Evolutionary conservation across 768 basidiomycete genomes (phyloP), one percentile per base, ranked within the genome.

Genomic region (Ramaria rubella): DNA sequence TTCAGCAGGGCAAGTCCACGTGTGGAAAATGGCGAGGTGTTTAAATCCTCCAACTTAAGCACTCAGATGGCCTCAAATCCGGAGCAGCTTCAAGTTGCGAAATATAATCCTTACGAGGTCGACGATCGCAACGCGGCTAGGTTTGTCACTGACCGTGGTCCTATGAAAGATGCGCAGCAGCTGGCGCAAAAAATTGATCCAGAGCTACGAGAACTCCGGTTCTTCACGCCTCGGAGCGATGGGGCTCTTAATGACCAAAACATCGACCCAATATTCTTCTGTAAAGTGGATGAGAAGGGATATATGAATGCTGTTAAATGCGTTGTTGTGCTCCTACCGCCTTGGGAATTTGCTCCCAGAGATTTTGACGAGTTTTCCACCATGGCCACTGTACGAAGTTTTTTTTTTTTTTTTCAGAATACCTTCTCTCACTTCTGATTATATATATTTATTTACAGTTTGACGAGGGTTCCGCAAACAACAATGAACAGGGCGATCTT

Each of bases 51-150:
- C 12, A 30, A 46, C 21, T 14, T 56, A 14, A 17, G 44, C 4
- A 17, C 30, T 24, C 31, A 44, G 15, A 14, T 34, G 8, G 11
- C 43, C 12, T 6, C 55, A 1, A 17, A 24, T 12, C n/a, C n/a
- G n/a, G n/a, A n/a, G n/a, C n/a, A n/a, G n/a, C n/a, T n/a, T n/a
- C n/a, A n/a, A n/a, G n/a, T n/a, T n/a, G n/a, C n/a, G n/a, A n/a
- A n/a, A n/a, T 48, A n/a, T 14, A 34, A 56, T 33, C 55, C 55
- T 4, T 56, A 56, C 27, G n/a, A 46, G 11, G 33, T 56, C 14
- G 11, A 48, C 11, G 29, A 48, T 5, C 2, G 9, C 27, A 45
- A 30, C 6, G 44, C n/a, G 11, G 55, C 43, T 3, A 19, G 46
- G 0, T 56, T 46, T 30, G 45, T 42, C 5, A 11, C 48, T 12